Conservation (phyloP, 1,139 yeast genomes). For the Zygosaccharomyces sapae region DNA sequence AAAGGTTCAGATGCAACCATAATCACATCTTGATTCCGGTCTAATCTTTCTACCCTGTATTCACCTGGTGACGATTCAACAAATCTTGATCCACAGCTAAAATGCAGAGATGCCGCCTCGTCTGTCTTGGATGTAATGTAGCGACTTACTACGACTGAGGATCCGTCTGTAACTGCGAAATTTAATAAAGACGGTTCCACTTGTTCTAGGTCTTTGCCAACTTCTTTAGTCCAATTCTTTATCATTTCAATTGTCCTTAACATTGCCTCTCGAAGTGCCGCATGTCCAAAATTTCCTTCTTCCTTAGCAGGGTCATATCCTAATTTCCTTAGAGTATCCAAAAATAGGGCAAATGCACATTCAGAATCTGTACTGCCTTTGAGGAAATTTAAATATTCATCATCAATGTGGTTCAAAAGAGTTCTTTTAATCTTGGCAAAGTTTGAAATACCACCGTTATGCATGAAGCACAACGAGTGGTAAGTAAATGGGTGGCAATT, state of each 20-base stretch:
- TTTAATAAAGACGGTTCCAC: slow-evolving; percentile 83
- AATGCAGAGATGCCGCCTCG: slow-evolving; percentile 94
- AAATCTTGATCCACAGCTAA: slow-evolving; percentile 88
- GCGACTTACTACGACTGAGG: slow-evolving; percentile 79
- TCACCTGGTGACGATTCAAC: slow-evolving; percentile 86
- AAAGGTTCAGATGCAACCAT: slow-evolving; percentile 95
- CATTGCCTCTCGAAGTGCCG: slow-evolving; percentile 61
- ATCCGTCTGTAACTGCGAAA: slow-evolving; percentile 94
- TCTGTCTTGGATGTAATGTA: slow-evolving; percentile 85
- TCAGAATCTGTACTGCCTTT: slow-evolving; percentile 97
- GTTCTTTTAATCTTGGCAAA: slow-evolving; percentile 70
- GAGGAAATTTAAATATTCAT: slow-evolving; percentile 69
- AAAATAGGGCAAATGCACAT: slow-evolving; percentile 84
- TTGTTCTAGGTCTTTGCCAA: slow-evolving; percentile 32
- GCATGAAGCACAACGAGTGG: slow-evolving; percentile 91
- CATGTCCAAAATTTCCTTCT: slow-evolving; percentile 51
- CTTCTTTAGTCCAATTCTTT: slow-evolving; percentile 54
- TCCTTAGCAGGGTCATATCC: slow-evolving; percentile 64
- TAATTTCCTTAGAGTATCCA: slow-evolving; percentile 69
- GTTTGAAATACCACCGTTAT: slow-evolving; percentile 84
- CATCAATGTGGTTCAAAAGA: slow-evolving; percentile 67
- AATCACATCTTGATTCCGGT: slow-evolving; percentile 89
- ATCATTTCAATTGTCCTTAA: slow-evolving; percentile 67
- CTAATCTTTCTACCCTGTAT: slow-evolving; percentile 89
- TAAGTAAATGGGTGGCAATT: slow-evolving; percentile 93